phyloP scores from a whole-genome alignment of 2,329 filamentous ascomycete species.

The Xylariaceae sp. region DNA sequence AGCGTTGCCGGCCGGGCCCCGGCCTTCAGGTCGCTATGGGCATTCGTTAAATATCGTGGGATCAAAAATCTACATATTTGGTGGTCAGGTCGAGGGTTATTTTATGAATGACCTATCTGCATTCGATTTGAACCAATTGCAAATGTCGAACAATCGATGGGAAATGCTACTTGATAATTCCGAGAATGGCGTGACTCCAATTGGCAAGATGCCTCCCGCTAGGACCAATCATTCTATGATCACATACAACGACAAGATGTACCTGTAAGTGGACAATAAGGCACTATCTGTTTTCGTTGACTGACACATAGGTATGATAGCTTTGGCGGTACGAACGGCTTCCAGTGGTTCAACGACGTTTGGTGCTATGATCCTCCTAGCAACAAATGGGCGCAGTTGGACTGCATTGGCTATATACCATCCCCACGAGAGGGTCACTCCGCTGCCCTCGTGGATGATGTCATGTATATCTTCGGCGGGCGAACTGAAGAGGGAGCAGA shows the following conservation, averaged over 20 bases:
- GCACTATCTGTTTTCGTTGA: neutral
- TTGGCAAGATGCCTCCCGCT: conserved; percentile 71
- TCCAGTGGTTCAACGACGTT: conserved; percentile 98
- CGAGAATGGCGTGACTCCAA: conserved; percentile 53
- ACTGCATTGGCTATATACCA: conserved; percentile 97
- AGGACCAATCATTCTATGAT: conserved; percentile 93
- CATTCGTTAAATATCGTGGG: conserved; percentile 95
- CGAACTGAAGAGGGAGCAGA: conserved; percentile 90
- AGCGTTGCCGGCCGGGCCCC: conserved; percentile 77
- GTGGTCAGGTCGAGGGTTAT: conserved; percentile 91
- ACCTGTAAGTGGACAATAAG: conserved; percentile 60
- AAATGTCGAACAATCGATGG: conserved; percentile 88
- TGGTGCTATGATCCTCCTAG: conserved; percentile 86
- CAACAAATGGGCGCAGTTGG: conserved; percentile 81
- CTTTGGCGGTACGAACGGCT: conserved; percentile 95
- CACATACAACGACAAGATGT: conserved; percentile 88
- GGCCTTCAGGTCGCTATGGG: conserved; percentile 87
- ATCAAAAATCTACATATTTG: conserved; percentile 96
- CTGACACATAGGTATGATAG: conserved; percentile 37
- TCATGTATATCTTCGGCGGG: conserved; percentile 98
- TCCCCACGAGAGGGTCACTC: conserved; percentile 91
- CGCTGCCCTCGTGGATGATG: conserved; percentile 86
- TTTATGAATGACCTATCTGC: conserved; percentile 97
- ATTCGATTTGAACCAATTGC: conserved; percentile 91
- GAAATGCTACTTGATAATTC: conserved; percentile 80